Evolutionary conservation across 345 rosid genomes (phyloP), one percentile per base, ranked within the genome.

Genomic region (Camelina neglecta): DNA sequence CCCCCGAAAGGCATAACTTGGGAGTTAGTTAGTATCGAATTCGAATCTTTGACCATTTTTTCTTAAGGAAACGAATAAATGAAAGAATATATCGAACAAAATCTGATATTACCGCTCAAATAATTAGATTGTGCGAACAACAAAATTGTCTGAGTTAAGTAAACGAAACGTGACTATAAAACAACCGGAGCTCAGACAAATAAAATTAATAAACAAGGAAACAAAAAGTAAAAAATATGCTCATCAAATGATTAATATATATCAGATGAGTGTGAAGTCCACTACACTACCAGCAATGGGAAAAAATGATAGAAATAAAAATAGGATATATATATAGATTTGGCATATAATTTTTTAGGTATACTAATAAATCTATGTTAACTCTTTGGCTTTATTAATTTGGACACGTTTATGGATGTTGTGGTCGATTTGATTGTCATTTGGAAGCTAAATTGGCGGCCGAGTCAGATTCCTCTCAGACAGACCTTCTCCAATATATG

Each of bases 391-490:
- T 47, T 66, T 66, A n/a, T 59, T 60, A 67, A 50, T 41, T 13
- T 60, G 56, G 68, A 67, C 70, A 53, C 42, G 45, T 39, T 63
- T 54, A 26, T 29, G 69, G 62, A 41, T 51, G 6, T 20, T 47
- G 64, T 66, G 66, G 59, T 49, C 36, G 62, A 67, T 39, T 59
- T 16, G 55, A 2, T 60, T 42, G 36, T 51, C 68, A 18, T 60
- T 62, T 47, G 15, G 54, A 50, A 59, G 47, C 55, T 49, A 50
- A 65, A 50, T 16, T 75, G 74, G 58, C 74, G 48, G 64, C 58
- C 60, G 57, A 75, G 69, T 61, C 79, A 69, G 74, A 60, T 69
- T 69, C 79, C 75, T 53, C 70, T 60, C 7, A 39, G 38, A 9
- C 29, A 18, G 18, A 20, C 11, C 7, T 33, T 45, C 58, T 56